Evolutionary conservation across 129 eudicot genomes (phyloP), one percentile per base, ranked within the genome.

Genomic region (Deinandra increscens): DNA sequence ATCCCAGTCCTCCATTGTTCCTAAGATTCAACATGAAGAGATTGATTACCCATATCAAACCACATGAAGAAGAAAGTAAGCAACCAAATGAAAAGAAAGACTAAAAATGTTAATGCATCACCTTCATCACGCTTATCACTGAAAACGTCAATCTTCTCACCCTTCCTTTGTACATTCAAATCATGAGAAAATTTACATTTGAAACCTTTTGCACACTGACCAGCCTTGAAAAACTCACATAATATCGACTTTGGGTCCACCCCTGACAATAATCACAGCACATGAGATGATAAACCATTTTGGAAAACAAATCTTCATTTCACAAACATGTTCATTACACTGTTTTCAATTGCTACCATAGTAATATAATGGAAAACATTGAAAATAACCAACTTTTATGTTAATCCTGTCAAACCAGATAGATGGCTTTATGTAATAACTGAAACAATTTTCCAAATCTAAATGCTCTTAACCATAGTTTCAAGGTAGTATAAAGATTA

Each of bases 171-270:
- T 48, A 91, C 82, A 75, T 85, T 91, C 77, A 91, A 70, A 74
- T 91, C 97, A 64, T 87, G 97, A 29, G 97, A 91, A 60, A 85
- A 91, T 79, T 87, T 91, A 83, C 97, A 91, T 66, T 91, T 91
- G 74, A 91, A 91, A 64, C 97, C 96, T 78, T 91, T 91, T 17
- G 95, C 87, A 83, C 96, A 91, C 65, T 91, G 97, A 66, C 97
- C 97, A 42, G 72, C 92, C 73, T 91, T 91, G 68, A 76, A 91
- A 65, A 83, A 86, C 85, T 91, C 97, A 1, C 97, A 87, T 37
- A 91, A 60, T 65, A 87, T 83, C 4, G 97, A 91, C 79, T 87
- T 91, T 39, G 97, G 95, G 85, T 91, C 97, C 74, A 87, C 95
- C 68, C 97, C 97, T 91, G 80, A 72, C 33, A 43, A 76, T 14